A percentile compares a stretch with the other conserved stretches of the same genome.
These are phyloP conservation scores for Odontarrhena argentea DNA, from an alignment of 345 rosid species.

Conservation along the genomic window DNA sequence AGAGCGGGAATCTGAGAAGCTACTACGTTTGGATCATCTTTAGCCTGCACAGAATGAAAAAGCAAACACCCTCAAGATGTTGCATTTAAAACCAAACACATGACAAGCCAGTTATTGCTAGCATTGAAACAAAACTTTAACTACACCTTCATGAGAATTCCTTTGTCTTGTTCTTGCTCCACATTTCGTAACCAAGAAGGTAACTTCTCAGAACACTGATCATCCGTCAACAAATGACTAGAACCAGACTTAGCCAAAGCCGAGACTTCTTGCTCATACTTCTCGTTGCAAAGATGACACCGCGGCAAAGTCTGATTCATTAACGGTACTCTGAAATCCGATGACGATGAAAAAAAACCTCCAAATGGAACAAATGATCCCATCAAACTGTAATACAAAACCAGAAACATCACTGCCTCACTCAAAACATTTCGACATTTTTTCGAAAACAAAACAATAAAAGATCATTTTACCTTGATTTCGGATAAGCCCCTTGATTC, in stretches of 20 bases:
- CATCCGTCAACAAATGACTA: constrained; percentile 38
- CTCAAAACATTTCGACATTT: not conserved
- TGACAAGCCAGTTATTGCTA: not conserved
- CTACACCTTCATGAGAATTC: constrained; percentile 43
- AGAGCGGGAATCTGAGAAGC: constrained; percentile 42
- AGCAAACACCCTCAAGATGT: constrained; percentile 45
- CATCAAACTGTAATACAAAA: constrained; percentile 59
- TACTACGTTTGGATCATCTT: constrained; percentile 47
- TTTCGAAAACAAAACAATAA: not conserved
- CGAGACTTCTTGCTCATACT: constrained; percentile 61
- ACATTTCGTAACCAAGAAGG: constrained; percentile 56
- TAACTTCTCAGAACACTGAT: constrained; percentile 47
- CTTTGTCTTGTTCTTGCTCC: constrained; percentile 46
- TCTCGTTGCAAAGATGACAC: constrained; percentile 61
- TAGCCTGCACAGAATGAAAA: constrained; percentile 63
- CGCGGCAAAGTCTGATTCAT: constrained; percentile 42
- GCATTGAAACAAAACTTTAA: too few relatives aligned
- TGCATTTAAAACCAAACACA: not conserved
- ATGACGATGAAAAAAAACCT: constrained; percentile 63
- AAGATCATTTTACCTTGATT: constrained; percentile 50
- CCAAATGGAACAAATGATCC: constrained; percentile 77
- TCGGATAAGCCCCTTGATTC: constrained; percentile 44
- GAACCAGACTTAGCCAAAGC: constrained; percentile 46
- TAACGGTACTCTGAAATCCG: constrained; percentile 49
- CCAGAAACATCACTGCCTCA: constrained; percentile 35